phyloP scores from a whole-genome alignment of 371 early-diverging fungal species.

The Mucor piriformis region DNA sequence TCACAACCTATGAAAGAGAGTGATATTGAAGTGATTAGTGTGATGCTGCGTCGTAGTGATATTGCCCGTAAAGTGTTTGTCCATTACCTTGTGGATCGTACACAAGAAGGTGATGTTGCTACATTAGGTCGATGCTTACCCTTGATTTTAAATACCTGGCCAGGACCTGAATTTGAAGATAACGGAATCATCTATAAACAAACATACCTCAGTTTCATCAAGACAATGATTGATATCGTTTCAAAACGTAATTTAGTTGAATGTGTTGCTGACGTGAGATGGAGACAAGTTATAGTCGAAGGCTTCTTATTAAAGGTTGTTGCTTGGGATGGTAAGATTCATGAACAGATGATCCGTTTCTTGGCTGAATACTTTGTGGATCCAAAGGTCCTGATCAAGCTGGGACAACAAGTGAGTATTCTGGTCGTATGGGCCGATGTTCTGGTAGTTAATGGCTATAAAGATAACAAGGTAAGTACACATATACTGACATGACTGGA shows the following conservation, averaged over 20 bases:
- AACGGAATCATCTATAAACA: conserved; percentile 39
- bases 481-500: background rate
- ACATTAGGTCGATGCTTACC: conserved; percentile 49
- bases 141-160: conserved; percentile 42
- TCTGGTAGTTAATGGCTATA: conserved; percentile 21
- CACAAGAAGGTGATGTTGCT: conserved; percentile 42
- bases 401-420: conserved; percentile 35
- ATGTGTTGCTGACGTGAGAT: conserved; percentile 39
- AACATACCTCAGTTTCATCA: conserved; percentile 55
- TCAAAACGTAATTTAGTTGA: conserved; percentile 44
- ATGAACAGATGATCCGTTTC: conserved; percentile 47
- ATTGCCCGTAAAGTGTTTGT: conserved; percentile 60
- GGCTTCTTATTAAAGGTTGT: conserved; percentile 50
- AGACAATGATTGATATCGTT: conserved; percentile 48
- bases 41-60: conserved; percentile 41
- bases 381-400: conserved; percentile 23
- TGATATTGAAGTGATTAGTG: conserved; percentile 5
- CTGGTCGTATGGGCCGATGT: conserved; percentile 45
- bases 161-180: conserved; percentile 33
- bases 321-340: conserved; percentile 41
- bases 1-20: conserved; percentile 16
- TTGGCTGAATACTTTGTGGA: conserved; percentile 43
- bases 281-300: conserved; percentile 49
- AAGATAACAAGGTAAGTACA: conserved; percentile 35
- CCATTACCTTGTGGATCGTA: conserved; percentile 55